phyloP scores from a whole-genome alignment of 129 eudicot genomes.

The Chrysanthemum seticuspe region DNA sequence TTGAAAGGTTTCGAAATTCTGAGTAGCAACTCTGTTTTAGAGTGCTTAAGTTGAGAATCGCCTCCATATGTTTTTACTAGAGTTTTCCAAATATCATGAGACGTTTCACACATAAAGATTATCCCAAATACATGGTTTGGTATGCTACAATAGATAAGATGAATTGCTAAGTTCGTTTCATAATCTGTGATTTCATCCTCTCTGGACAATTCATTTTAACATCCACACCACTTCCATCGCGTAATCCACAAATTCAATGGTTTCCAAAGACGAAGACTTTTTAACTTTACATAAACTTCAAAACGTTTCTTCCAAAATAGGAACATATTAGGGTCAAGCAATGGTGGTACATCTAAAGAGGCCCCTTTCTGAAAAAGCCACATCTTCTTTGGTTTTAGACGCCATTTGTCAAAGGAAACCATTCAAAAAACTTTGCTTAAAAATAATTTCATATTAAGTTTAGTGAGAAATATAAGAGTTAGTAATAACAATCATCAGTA shows the following conservation, averaged over 20 bases:
- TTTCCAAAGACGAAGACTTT: not conserved
- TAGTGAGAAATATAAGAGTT: too few species aligned
- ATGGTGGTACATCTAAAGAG: conserved; percentile 2
- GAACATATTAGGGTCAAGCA: not conserved
- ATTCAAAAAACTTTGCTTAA: too few species aligned
- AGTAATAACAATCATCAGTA: too few species aligned
- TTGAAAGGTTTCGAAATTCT: not conserved
- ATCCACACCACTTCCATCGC: too few species aligned
- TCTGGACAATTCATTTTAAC: not conserved
- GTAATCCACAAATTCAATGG: not conserved
- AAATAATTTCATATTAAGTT: too few species aligned
- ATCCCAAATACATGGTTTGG: not conserved
- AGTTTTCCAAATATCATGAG: not conserved
- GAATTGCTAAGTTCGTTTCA: not conserved
- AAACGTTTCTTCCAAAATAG: not conserved
- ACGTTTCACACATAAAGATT: not conserved
- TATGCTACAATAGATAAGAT: conserved; percentile 1
- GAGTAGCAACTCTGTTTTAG: not conserved
- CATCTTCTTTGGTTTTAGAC: too few species aligned
- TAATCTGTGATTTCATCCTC: not conserved
- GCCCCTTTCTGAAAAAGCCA: not conserved
- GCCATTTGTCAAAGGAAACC: too few species aligned
- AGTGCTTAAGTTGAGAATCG: not conserved
- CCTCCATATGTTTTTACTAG: not conserved
- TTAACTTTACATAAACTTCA: not conserved